These are phyloP conservation scores for Neurospora cerealis DNA, from an alignment of 495 filamentous ascomycete species.

Conservation along the genomic window DNA sequence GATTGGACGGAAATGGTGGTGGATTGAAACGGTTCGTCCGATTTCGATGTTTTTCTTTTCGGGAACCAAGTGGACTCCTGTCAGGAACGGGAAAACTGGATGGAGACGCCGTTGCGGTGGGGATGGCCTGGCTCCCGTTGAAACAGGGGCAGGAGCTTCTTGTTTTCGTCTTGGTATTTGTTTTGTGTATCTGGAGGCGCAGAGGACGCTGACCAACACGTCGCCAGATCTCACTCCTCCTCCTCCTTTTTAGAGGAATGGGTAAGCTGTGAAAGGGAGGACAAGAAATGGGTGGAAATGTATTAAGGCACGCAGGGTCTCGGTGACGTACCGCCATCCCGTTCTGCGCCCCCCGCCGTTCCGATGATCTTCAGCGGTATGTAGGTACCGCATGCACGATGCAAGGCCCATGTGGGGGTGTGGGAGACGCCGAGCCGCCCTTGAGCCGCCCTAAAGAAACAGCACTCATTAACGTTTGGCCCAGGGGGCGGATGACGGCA, in stretches of 20 bases:
- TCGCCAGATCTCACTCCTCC: not conserved
- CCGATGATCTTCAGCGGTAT: not conserved
- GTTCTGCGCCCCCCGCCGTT: not conserved
- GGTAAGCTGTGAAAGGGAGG: not conserved
- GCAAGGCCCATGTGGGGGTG: not conserved
- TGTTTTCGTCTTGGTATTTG: not conserved
- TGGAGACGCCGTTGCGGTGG: not conserved
- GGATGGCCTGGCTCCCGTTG: not conserved
- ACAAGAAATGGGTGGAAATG: not conserved
- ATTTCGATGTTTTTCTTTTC: not conserved
- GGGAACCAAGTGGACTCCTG: not conserved
- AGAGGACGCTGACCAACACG: not conserved
- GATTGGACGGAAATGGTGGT: not conserved
- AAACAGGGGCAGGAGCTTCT: not conserved
- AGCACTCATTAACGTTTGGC: not conserved
- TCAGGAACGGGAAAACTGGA: not conserved
- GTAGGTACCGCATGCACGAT: not conserved
- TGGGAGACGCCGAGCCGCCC: not conserved
- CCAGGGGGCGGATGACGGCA: not conserved
- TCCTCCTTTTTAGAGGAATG: not conserved
- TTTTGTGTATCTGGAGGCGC: not conserved
- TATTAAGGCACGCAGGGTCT: not conserved
- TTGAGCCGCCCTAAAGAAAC: not conserved
- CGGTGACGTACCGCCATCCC: not conserved
- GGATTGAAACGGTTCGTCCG: not conserved